Evolutionary conservation across 805 yeast genomes (phyloP).

Genomic region (Saccharomycopsis fibuligera): DNA sequence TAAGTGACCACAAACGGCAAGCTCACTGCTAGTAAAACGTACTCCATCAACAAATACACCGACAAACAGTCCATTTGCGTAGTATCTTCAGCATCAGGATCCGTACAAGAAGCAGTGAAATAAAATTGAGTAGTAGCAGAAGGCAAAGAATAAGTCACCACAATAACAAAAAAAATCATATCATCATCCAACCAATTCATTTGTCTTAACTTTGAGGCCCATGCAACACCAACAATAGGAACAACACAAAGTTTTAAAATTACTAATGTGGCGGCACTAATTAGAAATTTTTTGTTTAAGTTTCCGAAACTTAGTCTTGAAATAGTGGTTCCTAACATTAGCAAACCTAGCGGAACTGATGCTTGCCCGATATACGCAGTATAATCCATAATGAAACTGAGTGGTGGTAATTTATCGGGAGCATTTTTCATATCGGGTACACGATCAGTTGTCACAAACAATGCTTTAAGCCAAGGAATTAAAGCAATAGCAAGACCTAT

Average conservation of each 20-base stretch:
- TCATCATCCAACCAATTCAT: slow-evolving; percentile 58
- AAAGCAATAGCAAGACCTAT: slow-evolving; percentile 60
- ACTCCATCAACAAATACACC: slow-evolving; percentile 60
- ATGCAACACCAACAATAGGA: slow-evolving; percentile 73
- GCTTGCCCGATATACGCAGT: slow-evolving; percentile 78
- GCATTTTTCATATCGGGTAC: slow-evolving; percentile 54
- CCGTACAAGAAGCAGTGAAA: slow-evolving; percentile 82
- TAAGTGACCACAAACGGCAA: slow-evolving; percentile 72
- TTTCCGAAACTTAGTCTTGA: slow-evolving; percentile 58
- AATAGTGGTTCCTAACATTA: slow-evolving; percentile 81
- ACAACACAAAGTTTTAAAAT: slow-evolving; percentile 54
- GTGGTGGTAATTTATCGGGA: slow-evolving; percentile 79
- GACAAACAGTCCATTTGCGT: slow-evolving; percentile 80
- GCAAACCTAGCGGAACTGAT: slow-evolving; percentile 79
- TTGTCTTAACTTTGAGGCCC: slow-evolving; percentile 52
- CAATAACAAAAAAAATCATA: slow-evolving; percentile 65
- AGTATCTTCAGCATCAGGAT: slow-evolving; percentile 40
- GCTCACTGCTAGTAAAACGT: slow-evolving; percentile 54
- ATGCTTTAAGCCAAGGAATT: slow-evolving; percentile 81
- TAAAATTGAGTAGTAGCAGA: slow-evolving; percentile 85
- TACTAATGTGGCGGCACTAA: slow-evolving; percentile 53
- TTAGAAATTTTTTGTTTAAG: slow-evolving; percentile 43
- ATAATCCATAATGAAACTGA: slow-evolving; percentile 80
- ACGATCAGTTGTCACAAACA: slow-evolving; percentile 48
- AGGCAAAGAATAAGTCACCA: slow-evolving; percentile 74